Evolutionary conservation across 2,329 filamentous ascomycete genomes (phyloP).

Genomic region (Xylariaceae sp.): DNA sequence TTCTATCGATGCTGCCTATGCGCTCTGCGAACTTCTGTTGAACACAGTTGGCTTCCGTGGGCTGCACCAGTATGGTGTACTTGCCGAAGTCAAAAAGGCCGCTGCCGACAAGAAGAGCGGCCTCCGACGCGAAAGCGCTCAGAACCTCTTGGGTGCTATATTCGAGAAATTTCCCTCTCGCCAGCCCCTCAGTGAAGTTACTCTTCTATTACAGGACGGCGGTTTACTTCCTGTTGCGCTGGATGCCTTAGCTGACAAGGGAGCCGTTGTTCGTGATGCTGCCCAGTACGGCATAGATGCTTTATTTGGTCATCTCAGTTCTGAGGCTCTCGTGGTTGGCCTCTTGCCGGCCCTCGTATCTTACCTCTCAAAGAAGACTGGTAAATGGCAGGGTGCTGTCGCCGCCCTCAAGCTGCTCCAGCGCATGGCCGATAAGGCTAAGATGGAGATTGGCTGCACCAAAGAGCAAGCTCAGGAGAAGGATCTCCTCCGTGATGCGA

Average conservation of each 20-base stretch:
- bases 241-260: conserved; percentile 87
- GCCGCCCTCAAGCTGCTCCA: conserved; percentile 80
- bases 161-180: conserved; percentile 82
- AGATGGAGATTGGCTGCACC: conserved; percentile 70
- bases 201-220: conserved; percentile 77
- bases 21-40: conserved; percentile 54
- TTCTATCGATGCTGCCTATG: conserved; percentile 60
- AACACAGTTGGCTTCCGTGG: conserved; percentile 50
- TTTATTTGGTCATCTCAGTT: conserved; percentile 69
- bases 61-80: conserved; percentile 48
- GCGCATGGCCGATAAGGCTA: conserved; percentile 91
- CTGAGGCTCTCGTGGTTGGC: conserved; percentile 77
- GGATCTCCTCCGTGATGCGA: conserved; percentile 80
- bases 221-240: conserved; percentile 67
- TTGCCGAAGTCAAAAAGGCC: conserved; percentile 60
- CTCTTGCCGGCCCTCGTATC: conserved; percentile 68
- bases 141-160: conserved; percentile 89
- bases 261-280: conserved; percentile 78
- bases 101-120: conserved; percentile 92
- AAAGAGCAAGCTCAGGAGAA: conserved; percentile 82
- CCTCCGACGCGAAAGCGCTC: conserved; percentile 77
- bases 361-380: conserved; percentile 77
- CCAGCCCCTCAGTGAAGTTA: conserved; percentile 71
- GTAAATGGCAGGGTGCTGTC: conserved; percentile 96
- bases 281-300: conserved; percentile 92